Evolutionary conservation across 805 yeast genomes (phyloP).

Genomic region (Suhomyces emberorum): DNA sequence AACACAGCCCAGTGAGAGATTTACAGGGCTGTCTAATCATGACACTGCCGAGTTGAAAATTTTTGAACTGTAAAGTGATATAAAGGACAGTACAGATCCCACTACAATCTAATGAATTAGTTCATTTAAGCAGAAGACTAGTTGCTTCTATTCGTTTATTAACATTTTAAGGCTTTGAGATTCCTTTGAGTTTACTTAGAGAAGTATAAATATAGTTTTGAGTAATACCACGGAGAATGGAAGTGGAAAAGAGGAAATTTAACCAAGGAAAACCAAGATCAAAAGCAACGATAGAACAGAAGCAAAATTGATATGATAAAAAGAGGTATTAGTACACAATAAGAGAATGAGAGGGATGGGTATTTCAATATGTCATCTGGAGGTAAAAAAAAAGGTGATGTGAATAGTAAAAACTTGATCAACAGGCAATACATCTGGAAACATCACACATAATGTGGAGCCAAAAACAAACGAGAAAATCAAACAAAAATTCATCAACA

Average conservation of each 20-base stretch:
- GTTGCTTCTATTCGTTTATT: constrained; percentile 2
- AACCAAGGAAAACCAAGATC: constrained; percentile 3
- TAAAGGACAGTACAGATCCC: no score
- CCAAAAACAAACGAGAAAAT: background rate
- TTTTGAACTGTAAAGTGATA: no score
- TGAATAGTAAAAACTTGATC: background rate
- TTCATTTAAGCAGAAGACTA: background rate
- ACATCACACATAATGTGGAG: constrained; percentile 1
- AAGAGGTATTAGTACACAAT: background rate
- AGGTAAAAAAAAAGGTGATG: background rate
- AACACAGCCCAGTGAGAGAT: no score
- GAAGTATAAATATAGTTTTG: constrained; percentile 3
- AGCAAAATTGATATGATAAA: background rate
- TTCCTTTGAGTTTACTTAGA: constrained; percentile 4
- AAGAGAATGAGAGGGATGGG: background rate
- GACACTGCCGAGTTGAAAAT: no score
- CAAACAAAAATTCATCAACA: constrained; percentile 4
- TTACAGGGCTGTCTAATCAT: no score
- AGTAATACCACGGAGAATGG: constrained; percentile 5
- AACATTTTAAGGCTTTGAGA: constrained; percentile 1
- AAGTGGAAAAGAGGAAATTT: background rate
- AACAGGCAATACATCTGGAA: background rate
- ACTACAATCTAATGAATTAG: no score
- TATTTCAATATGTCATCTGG: background rate
- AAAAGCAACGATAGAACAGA: background rate